phyloP scores from a whole-genome alignment of 495 filamentous ascomycete species.

The Aspergillus nidulans region DNA sequence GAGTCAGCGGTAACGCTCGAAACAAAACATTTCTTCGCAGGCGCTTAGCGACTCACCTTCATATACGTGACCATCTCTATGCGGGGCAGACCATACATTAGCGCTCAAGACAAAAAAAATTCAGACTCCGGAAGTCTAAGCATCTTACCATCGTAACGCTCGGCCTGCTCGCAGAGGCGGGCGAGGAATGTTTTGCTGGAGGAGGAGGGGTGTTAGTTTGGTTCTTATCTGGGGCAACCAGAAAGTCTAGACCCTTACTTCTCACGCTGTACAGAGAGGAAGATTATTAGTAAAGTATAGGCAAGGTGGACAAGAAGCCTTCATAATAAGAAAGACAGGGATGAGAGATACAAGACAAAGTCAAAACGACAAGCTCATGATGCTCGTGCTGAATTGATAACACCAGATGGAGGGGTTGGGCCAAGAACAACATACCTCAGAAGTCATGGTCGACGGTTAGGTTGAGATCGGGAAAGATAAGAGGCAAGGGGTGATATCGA shows the following conservation, averaged over 20 bases:
- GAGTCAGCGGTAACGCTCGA: constrained; percentile 30
- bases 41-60: constrained; percentile 63
- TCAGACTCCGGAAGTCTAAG: constrained; percentile 5
- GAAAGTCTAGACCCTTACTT: constrained; percentile 55
- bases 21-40: constrained; percentile 3
- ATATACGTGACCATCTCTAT: constrained; percentile 98
- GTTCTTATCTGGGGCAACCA: constrained; percentile 17
- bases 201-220: constrained; percentile 32
- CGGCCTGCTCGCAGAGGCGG: constrained; percentile 99
- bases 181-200: constrained; percentile 99
- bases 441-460: constrained; percentile 36
- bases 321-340: constrained; percentile 21
- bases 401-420: constrained; percentile 35
- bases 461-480: constrained; percentile 7
- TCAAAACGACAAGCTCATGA: background rate
- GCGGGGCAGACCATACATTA: constrained; percentile 20
- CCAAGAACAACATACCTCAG: constrained; percentile 42
- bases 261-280: constrained; percentile 62
- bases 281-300: constrained; percentile 18
- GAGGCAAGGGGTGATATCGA: constrained; percentile 5
- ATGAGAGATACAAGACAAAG: background rate
- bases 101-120: constrained; percentile 11
- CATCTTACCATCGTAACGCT: constrained; percentile 94
- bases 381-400: constrained; percentile 10
- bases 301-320: constrained; percentile 7